phyloP scores from a whole-genome alignment of 2,329 filamentous ascomycete species.

The Biscogniauxia mediterranea region DNA sequence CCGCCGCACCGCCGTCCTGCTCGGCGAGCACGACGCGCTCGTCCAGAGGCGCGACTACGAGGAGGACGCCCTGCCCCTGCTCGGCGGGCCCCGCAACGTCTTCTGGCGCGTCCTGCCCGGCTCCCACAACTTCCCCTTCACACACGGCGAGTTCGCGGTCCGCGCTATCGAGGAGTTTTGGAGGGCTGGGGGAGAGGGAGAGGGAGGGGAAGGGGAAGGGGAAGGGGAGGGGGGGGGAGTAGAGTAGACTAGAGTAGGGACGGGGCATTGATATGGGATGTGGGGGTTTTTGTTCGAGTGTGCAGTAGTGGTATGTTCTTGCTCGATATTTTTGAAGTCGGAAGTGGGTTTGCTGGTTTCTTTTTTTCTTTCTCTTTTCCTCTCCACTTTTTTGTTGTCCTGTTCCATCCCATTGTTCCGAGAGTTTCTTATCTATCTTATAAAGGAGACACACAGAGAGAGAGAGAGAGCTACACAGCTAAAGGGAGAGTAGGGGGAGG shows the following conservation, averaged over 20 bases:
- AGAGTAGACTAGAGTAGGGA: too few species aligned
- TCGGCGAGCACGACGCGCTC: slow-evolving; percentile 52
- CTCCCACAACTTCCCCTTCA: slow-evolving; percentile 63
- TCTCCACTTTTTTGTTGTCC: too few species aligned
- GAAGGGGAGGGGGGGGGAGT: too few species aligned
- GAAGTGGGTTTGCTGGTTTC: too few species aligned
- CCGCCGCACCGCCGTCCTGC: slow-evolving; percentile 50
- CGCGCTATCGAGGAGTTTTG: slow-evolving; percentile 49
- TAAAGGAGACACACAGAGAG: too few species aligned
- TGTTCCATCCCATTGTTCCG: too few species aligned
- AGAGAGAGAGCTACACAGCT: too few species aligned
- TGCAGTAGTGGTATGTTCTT: too few species aligned
- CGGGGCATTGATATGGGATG: neutral
- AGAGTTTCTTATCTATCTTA: too few species aligned
- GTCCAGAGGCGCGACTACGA: slow-evolving; percentile 51
- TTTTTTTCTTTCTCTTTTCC: too few species aligned
- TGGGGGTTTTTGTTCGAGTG: too few species aligned
- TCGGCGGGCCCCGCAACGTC: slow-evolving; percentile 51
- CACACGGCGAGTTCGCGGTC: slow-evolving; percentile 45
- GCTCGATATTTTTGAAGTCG: too few species aligned
- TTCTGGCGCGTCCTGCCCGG: slow-evolving; percentile 52
- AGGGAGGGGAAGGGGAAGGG: neutral
- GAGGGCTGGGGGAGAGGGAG: slow-evolving; percentile 16
- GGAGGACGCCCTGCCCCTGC: slow-evolving; percentile 47
- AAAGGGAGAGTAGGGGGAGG: neutral